Evolutionary conservation across 225 moss, liverwort and hornwort species (phyloP).

Genomic region (Takakia lepidozioides): DNA sequence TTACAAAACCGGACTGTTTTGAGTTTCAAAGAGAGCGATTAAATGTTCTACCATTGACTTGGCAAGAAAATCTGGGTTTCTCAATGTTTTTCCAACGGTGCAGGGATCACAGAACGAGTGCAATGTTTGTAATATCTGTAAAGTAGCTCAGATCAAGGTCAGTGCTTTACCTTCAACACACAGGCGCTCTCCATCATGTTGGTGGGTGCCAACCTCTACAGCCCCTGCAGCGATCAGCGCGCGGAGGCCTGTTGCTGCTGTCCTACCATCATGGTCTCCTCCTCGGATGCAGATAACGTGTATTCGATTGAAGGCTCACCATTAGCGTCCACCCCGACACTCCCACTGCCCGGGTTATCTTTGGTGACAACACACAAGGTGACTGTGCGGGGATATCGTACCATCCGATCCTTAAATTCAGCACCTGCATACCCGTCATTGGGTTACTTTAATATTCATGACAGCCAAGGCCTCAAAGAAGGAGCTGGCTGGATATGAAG

Average conservation of each 20-base stretch:
- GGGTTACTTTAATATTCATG: background rate
- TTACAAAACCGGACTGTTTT: too few relatives aligned
- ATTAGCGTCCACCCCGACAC: conserved; percentile 22
- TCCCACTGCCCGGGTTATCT: conserved; percentile 55
- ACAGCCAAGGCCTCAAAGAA: background rate
- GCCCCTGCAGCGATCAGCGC: conserved; percentile 77
- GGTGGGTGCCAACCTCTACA: conserved; percentile 61
- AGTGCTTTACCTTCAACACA: conserved; percentile 12
- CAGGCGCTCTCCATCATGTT: conserved; percentile 53
- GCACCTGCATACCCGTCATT: conserved; percentile 20
- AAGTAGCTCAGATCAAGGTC: too few relatives aligned
- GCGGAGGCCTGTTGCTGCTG: conserved; percentile 41
- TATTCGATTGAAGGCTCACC: conserved; percentile 16
- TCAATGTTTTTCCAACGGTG: too few relatives aligned
- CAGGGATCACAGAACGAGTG: too few relatives aligned
- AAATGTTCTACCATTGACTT: too few relatives aligned
- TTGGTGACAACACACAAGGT: conserved; percentile 52
- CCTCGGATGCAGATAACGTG: conserved; percentile 29
- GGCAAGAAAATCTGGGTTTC: too few relatives aligned
- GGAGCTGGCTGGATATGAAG: too few relatives aligned
- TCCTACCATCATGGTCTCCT: conserved; percentile 29
- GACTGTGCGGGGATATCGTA: conserved; percentile 39
- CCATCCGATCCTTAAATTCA: conserved; percentile 46
- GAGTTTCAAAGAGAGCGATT: too few relatives aligned
- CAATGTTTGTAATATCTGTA: too few relatives aligned